Conservation (phyloP, 495 filamentous ascomycete species). For the Daldinia concentrica region DNA sequence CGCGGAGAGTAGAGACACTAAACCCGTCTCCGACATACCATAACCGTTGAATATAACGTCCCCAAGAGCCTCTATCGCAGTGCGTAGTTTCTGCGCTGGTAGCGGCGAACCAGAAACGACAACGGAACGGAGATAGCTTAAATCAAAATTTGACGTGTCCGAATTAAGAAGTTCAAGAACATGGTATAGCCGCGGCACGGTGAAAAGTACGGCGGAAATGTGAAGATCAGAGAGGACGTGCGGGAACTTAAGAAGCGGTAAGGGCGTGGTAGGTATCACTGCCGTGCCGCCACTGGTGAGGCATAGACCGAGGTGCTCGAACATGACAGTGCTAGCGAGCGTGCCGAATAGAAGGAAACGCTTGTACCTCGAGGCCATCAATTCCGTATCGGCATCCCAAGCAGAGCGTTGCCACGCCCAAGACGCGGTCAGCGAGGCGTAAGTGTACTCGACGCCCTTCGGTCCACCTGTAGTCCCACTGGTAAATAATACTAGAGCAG, state of each 20-base stretch:
- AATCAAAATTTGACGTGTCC: constrained; percentile 6
- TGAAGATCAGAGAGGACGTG: constrained; percentile 8
- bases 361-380: neutral
- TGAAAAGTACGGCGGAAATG: constrained; percentile 18
- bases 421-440: constrained; percentile 6
- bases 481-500: constrained; percentile 22
- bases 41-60: constrained; percentile 9
- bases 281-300: constrained; percentile 17
- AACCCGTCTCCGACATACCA: constrained; percentile 11
- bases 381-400: constrained; percentile 5
- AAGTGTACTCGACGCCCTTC: constrained; percentile 19
- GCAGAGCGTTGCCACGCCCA: constrained; percentile 15
- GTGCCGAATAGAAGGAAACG: constrained; percentile 23
- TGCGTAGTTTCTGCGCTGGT: constrained; percentile 9
- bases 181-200: constrained; percentile 12
- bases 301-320: constrained; percentile 14
- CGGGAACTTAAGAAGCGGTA: constrained; percentile 13
- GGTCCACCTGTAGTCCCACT: constrained; percentile 20
- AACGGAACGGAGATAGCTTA: constrained; percentile 14
- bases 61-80: constrained; percentile 3
- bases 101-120: constrained; percentile 14
- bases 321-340: constrained; percentile 12
- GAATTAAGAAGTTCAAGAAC: constrained; percentile 10
- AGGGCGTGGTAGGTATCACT: constrained; percentile 9
- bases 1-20: constrained; percentile 7